These are phyloP conservation scores for Coemansia sp. DNA, from an alignment of 192 early-diverging fungal species.

Conservation along the genomic window DNA sequence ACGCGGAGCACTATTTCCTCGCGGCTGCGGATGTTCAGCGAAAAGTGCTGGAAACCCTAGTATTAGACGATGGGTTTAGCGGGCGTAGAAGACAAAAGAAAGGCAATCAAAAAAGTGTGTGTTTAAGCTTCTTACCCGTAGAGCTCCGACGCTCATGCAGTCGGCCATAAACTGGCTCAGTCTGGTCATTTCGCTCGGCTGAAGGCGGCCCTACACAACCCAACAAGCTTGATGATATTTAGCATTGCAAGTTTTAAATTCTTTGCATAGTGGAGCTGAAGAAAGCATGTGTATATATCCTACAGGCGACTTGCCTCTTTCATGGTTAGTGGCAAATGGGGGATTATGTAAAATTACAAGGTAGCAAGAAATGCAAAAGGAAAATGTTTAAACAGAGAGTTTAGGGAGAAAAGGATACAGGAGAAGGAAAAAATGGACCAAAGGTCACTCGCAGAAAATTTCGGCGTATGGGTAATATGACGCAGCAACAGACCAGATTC, in stretches of 20 bases:
- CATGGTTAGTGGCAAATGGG: no score
- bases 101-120: background rate
- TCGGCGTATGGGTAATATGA: conserved; percentile 4
- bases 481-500: conserved; percentile 29
- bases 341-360: no score
- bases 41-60: conserved; percentile 68
- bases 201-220: conserved; percentile 42
- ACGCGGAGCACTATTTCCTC: conserved; percentile 68
- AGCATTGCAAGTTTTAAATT: background rate
- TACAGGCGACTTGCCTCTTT: no score
- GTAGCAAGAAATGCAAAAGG: no score
- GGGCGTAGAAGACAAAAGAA: background rate
- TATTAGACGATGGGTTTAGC: background rate
- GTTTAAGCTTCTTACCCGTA: conserved; percentile 49
- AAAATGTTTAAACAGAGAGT: no score
- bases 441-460: background rate
- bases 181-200: conserved; percentile 50
- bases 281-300: background rate
- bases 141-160: conserved; percentile 63
- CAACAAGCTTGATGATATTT: background rate
- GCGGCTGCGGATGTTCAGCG: conserved; percentile 62
- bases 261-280: background rate
- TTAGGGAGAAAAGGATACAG: no score
- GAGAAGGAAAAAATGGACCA: no score
- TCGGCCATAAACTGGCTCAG: conserved; percentile 63